Conservation (phyloP, 2,329 filamentous ascomycete genomes). For the Ophiosphaerella narmari region DNA sequence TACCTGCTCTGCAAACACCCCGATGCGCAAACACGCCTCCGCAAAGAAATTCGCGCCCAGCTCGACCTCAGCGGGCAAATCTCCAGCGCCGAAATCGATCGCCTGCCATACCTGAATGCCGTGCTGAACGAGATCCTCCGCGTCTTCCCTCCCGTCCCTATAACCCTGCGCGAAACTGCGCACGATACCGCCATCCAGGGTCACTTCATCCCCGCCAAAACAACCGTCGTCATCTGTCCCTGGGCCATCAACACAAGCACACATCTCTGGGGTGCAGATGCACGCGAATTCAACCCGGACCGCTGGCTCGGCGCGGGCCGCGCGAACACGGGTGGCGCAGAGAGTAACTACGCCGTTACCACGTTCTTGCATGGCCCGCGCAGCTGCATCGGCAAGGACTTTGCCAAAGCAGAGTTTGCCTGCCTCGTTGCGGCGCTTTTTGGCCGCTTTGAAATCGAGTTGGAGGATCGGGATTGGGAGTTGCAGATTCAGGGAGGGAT, state of each 20-base stretch:
- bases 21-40: constrained; percentile 53
- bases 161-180: constrained; percentile 69
- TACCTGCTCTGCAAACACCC: constrained; percentile 59
- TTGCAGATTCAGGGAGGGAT: constrained; percentile 71
- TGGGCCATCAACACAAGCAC: constrained; percentile 72
- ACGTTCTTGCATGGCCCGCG: constrained; percentile 87
- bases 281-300: constrained; percentile 76
- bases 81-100: constrained; percentile 66
- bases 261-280: constrained; percentile 76
- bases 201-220: constrained; percentile 70
- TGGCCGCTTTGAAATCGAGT: constrained; percentile 72
- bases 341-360: constrained; percentile 75
- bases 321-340: constrained; percentile 69
- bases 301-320: constrained; percentile 51
- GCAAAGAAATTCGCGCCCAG: constrained; percentile 55
- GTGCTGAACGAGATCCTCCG: constrained; percentile 79
- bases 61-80: constrained; percentile 49
- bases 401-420: constrained; percentile 84
- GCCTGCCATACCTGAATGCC: constrained; percentile 75
- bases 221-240: constrained; percentile 66
- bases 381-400: constrained; percentile 81
- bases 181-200: constrained; percentile 69
- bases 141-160: constrained; percentile 70
- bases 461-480: constrained; percentile 63
- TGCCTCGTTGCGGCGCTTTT: constrained; percentile 78